Conservation (phyloP, 805 yeast species). For the Zygosaccharomyces kombuchaensis region DNA sequence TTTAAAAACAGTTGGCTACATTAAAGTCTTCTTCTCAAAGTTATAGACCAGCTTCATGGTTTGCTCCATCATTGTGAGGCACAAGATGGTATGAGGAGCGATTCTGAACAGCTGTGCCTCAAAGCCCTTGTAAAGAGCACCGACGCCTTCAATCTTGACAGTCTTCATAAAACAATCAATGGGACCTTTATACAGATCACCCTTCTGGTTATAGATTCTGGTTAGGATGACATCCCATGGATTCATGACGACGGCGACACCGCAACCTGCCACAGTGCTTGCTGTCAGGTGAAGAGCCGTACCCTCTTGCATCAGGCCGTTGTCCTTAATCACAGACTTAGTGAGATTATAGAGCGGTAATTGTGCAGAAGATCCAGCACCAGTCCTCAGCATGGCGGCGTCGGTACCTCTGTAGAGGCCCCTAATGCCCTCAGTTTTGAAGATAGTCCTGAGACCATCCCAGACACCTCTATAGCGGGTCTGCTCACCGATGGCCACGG, state of each 20-base stretch:
- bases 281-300: slow-evolving; percentile 68
- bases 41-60: slow-evolving; percentile 60
- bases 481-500: slow-evolving; percentile 79
- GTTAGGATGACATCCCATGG: slow-evolving; percentile 97
- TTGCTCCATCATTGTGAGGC: slow-evolving; percentile 93
- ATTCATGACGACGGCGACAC: slow-evolving; percentile 93
- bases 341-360: slow-evolving; percentile 82
- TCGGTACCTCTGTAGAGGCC: slow-evolving; percentile 90
- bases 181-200: slow-evolving; percentile 79
- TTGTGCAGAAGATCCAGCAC: slow-evolving; percentile 94
- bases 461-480: slow-evolving; percentile 71
- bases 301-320: slow-evolving; percentile 55
- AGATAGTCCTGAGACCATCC: slow-evolving; percentile 65
- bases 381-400: slow-evolving; percentile 91
- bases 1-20: not conserved
- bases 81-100: slow-evolving; percentile 90
- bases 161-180: slow-evolving; percentile 87
- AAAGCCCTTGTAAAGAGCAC: slow-evolving; percentile 91
- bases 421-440: slow-evolving; percentile 65
- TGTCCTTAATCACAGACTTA: slow-evolving; percentile 55
- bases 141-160: slow-evolving; percentile 72
- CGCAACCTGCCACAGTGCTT: slow-evolving; percentile 77
- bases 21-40: slow-evolving; percentile 29
- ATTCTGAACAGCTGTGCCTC: slow-evolving; percentile 88
- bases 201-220: slow-evolving; percentile 91